Evolutionary conservation across 1,284 basidiomycete genomes (phyloP), one percentile per base, ranked within the genome.

Genomic region (Papiliotrema flavescens): DNA sequence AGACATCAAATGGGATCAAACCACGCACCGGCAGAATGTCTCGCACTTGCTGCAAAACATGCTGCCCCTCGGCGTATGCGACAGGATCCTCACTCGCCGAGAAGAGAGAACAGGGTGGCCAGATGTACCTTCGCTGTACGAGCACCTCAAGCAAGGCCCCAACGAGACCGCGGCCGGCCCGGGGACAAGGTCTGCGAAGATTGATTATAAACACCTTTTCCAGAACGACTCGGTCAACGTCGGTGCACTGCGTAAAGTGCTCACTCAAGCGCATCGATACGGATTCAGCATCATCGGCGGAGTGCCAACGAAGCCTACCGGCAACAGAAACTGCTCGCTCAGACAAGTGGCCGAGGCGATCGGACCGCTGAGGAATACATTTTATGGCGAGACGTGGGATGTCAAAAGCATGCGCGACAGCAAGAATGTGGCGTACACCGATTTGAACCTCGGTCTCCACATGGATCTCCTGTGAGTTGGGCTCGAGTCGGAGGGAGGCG

Each of bases 401-500:
- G 95, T 98, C 20, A 84, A 85, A 74, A 89, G 85, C 60, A 70
- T 89, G 42, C 77, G 76, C 45, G 80, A 88, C 55, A 89, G 87
- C 63, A 84, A 82, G 63, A 98, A 98, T 75, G 91, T 98, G 57
- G 95, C 95, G 2, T 97, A 97, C 73, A 98, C 95, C 6, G 88
- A 92, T 72, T 80, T 96, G 19, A 84, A 90, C 64, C 80, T 98
- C 2, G 93, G 88, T 0, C 73, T 95, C 20, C 95, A 98, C 70
- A 92, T 93, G 88, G 94, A 98, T 76, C 78, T 96, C 0, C 75
- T 89, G 90, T 94, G 64, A 62, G 89, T 80, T 17, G 32, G 28
- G 17, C 37, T 14, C 6, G 5, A 32, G 24, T 4, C 17, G 9
- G 5, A 32, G 26, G 34, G 26, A 23, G 8, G 15, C 15, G 24